Conservation (phyloP, 2,329 filamentous ascomycete species). For the Colletotrichum lupini region DNA sequence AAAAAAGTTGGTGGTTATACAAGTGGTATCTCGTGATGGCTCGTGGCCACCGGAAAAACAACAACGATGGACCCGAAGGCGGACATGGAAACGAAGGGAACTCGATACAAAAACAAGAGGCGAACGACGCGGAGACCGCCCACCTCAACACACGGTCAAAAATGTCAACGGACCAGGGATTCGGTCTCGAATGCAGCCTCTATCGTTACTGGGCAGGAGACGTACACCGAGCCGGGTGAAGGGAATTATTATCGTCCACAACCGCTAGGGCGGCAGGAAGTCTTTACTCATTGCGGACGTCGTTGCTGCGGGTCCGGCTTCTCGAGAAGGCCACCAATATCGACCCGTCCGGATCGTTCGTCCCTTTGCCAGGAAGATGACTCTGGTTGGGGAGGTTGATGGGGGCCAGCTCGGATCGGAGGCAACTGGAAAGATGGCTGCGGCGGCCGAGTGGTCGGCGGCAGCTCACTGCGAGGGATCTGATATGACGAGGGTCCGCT, state of each 20-base stretch:
- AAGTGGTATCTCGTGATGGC: constrained; percentile 38
- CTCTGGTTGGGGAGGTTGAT: constrained; percentile 40
- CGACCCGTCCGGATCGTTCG: constrained; percentile 64
- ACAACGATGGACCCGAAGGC: constrained; percentile 14
- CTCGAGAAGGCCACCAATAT: constrained; percentile 72
- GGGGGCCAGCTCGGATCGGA: constrained; percentile 56
- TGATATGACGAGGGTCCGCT: constrained; percentile 60
- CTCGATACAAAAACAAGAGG: constrained; percentile 23
- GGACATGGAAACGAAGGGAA: constrained; percentile 7
- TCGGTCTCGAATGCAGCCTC: constrained; percentile 3
- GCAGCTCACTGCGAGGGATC: constrained; percentile 63
- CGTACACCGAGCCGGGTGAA: constrained; percentile 10
- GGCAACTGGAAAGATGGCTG: constrained; percentile 57
- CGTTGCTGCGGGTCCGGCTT: constrained; percentile 56
- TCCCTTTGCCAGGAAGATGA: constrained; percentile 53
- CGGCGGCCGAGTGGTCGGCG: constrained; percentile 45
- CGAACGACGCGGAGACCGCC: background rate
- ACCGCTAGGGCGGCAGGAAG: constrained; percentile 19
- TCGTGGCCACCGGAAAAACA: constrained; percentile 23
- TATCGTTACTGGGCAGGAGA: constrained; percentile 19
- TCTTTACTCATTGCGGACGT: constrained; percentile 40
- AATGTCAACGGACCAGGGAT: constrained; percentile 9
- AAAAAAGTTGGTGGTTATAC: constrained; percentile 28
- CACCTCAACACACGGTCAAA: constrained; percentile 10
- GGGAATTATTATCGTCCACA: constrained; percentile 33